phyloP scores from a whole-genome alignment of 139 green algal genomes.

The Micractinium sp. region DNA sequence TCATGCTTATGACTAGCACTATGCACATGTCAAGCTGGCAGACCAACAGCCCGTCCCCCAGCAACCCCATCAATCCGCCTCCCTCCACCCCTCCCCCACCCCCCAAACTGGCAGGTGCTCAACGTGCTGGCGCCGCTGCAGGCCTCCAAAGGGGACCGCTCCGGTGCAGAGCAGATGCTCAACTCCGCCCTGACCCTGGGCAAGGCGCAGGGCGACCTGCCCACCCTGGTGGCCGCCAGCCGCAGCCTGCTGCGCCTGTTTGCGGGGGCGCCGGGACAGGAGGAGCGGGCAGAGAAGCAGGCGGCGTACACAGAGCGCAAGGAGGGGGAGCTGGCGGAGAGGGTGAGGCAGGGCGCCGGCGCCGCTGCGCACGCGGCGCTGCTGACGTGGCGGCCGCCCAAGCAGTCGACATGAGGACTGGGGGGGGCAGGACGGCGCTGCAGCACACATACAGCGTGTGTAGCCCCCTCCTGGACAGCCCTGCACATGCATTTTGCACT shows the following conservation, averaged over 20 bases:
- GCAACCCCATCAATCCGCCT: neutral
- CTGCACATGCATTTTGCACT: too few relatives aligned
- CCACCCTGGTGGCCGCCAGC: conserved; percentile 24
- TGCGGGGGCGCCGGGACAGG: neutral
- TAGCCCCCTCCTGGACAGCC: too few relatives aligned
- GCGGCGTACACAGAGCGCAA: conserved; percentile 33
- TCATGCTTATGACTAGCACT: too few relatives aligned
- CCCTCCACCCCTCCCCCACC: neutral
- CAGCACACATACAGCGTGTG: too few relatives aligned
- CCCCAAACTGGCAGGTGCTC: conserved; percentile 33
- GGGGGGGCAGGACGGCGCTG: too few relatives aligned
- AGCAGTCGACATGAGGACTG: neutral
- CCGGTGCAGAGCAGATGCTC: conserved; percentile 43
- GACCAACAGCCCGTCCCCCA: neutral
- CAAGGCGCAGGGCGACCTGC: conserved; percentile 35
- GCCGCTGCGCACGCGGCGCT: neutral
- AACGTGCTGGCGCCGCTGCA: conserved; percentile 47
- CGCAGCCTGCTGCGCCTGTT: conserved; percentile 30
- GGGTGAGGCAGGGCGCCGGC: neutral
- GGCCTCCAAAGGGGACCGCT: conserved; percentile 14
- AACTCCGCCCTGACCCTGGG: conserved; percentile 33
- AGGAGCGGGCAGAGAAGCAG: neutral
- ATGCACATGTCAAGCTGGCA: too few relatives aligned
- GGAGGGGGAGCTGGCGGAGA: conserved; percentile 6
- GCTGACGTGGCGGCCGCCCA: conserved; percentile 12